Evolutionary conservation across 164 flowering plant species (phyloP).

Genomic region (Sextonia rubra): DNA sequence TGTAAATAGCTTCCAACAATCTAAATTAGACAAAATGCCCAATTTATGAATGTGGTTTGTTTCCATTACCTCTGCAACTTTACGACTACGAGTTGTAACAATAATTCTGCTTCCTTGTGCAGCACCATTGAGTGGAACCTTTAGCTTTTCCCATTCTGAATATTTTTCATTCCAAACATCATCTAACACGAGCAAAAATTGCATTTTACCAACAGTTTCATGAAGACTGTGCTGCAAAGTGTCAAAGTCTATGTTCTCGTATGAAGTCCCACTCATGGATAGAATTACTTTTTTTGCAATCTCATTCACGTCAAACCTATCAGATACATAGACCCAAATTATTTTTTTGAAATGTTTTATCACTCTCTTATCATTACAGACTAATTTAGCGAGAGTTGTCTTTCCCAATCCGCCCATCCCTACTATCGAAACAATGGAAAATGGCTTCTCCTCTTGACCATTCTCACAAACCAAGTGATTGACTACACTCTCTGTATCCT

Average conservation of each 20-base stretch:
- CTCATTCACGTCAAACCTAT: no score
- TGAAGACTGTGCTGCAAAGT: not conserved
- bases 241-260: not conserved
- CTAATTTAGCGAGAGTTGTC: not conserved
- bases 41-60: not conserved
- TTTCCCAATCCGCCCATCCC: not conserved
- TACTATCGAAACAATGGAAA: not conserved
- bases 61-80: not conserved
- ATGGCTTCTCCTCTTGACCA: not conserved
- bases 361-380: not conserved
- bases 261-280: not conserved
- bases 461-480: no score
- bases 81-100: conserved; percentile 9
- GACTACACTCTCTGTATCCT: no score
- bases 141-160: not conserved
- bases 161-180: no score
- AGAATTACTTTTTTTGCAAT: not conserved
- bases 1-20: conserved; percentile 11
- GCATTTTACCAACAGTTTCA: not conserved
- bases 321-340: no score
- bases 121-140: not conserved
- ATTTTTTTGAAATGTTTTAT: not conserved
- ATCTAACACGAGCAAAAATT: conserved; percentile 8
- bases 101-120: conserved; percentile 5
- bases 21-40: conserved; percentile 4